Conservation (phyloP, 1,284 basidiomycete species). For the Pterulicium gracile region DNA sequence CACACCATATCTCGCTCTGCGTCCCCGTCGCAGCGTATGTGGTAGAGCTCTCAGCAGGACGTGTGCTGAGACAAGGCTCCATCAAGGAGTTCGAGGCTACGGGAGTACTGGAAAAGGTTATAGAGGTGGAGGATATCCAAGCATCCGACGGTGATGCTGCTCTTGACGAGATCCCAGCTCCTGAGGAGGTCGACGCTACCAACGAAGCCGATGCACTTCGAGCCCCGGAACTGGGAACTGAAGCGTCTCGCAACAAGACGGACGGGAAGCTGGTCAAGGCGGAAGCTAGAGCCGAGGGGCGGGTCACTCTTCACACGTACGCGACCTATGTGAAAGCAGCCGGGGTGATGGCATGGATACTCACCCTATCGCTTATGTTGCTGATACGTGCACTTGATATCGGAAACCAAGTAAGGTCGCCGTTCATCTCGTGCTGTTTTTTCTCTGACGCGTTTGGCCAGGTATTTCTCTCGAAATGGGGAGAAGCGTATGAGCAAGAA, state of each 20-base stretch:
- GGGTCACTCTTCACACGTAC: slow-evolving; percentile 48
- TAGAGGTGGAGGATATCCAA: slow-evolving; percentile 34
- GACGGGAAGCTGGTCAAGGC: slow-evolving; percentile 50
- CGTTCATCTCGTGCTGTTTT: slow-evolving; percentile 2
- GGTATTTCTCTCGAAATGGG: slow-evolving; percentile 57
- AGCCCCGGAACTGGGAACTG: slow-evolving; percentile 3
- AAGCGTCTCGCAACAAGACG: slow-evolving; percentile 10
- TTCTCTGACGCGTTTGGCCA: slow-evolving; percentile 14
- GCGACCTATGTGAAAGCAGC: slow-evolving; percentile 51
- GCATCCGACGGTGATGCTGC: slow-evolving; percentile 15
- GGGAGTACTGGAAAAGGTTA: slow-evolving; percentile 40
- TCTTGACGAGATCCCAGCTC: slow-evolving; percentile 10
- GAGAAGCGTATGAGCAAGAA: slow-evolving; percentile 44
- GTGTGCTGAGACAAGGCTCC: slow-evolving; percentile 43
- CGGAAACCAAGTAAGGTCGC: slow-evolving; percentile 32
- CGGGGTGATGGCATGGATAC: slow-evolving; percentile 42
- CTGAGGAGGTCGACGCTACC: slow-evolving; percentile 17
- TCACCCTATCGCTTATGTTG: slow-evolving; percentile 42
- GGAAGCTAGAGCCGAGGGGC: slow-evolving; percentile 55
- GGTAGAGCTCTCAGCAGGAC: slow-evolving; percentile 54
- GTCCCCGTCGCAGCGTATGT: slow-evolving; percentile 54
- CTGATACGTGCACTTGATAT: slow-evolving; percentile 47
- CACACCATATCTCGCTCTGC: slow-evolving; percentile 75
- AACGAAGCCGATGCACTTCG: slow-evolving; percentile 28
- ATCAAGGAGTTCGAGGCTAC: slow-evolving; percentile 43